Evolutionary conservation across 805 yeast species (phyloP).

Genomic region (Lipomyces japonicus): DNA sequence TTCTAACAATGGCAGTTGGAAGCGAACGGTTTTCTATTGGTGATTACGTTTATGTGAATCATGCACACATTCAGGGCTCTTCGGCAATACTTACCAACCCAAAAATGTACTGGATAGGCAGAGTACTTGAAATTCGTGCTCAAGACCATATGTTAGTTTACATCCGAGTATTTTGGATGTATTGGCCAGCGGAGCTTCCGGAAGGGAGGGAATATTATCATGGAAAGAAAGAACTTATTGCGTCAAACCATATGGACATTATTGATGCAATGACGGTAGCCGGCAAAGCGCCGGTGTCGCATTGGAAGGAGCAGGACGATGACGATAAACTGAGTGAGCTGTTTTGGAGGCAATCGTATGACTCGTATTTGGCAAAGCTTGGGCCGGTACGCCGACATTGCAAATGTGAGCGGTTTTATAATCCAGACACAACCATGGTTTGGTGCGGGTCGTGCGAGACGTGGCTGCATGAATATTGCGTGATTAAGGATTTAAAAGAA

Average conservation of each 20-base stretch:
- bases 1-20: slow-evolving; percentile 8
- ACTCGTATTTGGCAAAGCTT: slow-evolving; percentile 5
- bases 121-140: slow-evolving; percentile 23
- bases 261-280: slow-evolving; percentile 24
- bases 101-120: slow-evolving; percentile 18
- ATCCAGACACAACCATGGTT: slow-evolving; percentile 21
- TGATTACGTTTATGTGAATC: slow-evolving; percentile 23
- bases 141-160: slow-evolving; percentile 16
- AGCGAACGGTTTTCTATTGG: slow-evolving; percentile 18
- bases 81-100: slow-evolving; percentile 3
- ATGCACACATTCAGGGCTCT: slow-evolving; percentile 2
- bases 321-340: slow-evolving; percentile 11
- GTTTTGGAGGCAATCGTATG: slow-evolving; percentile 26
- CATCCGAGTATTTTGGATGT: slow-evolving; percentile 23
- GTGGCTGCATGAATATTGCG: slow-evolving; percentile 21
- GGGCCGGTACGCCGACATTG: slow-evolving; percentile 22
- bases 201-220: slow-evolving; percentile 22
- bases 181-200: slow-evolving; percentile 26
- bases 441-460: slow-evolving; percentile 17
- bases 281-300: slow-evolving; percentile 16
- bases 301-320: slow-evolving; percentile 15
- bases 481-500: slow-evolving; percentile 13
- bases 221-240: slow-evolving; percentile 24
- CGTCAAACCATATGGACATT: slow-evolving; percentile 24
- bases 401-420: slow-evolving; percentile 12